Evolutionary conservation across 495 filamentous ascomycete genomes (phyloP).

Genomic region (Astrothelium subdiscretum): DNA sequence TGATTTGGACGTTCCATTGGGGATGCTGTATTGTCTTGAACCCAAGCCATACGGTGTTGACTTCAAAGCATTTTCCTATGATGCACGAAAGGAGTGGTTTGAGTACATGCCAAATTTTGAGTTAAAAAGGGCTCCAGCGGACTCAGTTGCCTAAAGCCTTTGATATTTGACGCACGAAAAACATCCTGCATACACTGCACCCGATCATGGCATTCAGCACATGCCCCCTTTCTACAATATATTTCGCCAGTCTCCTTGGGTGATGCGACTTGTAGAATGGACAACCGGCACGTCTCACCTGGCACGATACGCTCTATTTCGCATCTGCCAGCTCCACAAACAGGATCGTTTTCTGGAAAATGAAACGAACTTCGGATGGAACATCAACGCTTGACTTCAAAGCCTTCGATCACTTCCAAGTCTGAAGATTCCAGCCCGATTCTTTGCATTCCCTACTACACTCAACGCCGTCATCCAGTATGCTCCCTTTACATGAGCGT

Average conservation of each 20-base stretch:
- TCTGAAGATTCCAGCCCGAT: neutral
- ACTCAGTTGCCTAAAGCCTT: neutral
- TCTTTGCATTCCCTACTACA: neutral
- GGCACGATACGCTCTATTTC: no score
- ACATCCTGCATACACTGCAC: neutral
- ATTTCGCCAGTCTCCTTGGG: neutral
- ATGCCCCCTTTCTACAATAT: neutral
- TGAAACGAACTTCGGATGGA: no score
- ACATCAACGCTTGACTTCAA: no score
- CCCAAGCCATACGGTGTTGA: slow-evolving; percentile 97
- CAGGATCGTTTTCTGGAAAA: no score
- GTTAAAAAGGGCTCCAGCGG: slow-evolving; percentile 35
- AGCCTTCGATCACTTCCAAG: no score
- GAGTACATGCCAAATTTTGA: slow-evolving; percentile 68
- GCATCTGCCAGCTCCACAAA: no score
- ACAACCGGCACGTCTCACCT: no score
- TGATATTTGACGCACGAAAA: neutral
- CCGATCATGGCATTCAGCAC: neutral
- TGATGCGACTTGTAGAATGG: no score
- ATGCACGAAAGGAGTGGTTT: slow-evolving; percentile 64
- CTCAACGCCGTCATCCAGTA: neutral
- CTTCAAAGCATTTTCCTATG: slow-evolving; percentile 87
- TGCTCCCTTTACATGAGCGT: neutral
- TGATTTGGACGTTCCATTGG: slow-evolving; percentile 82
- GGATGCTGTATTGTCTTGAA: slow-evolving; percentile 84